Conservation (phyloP, 1,284 basidiomycete species). For the Cutaneotrichosporon sp. region DNA sequence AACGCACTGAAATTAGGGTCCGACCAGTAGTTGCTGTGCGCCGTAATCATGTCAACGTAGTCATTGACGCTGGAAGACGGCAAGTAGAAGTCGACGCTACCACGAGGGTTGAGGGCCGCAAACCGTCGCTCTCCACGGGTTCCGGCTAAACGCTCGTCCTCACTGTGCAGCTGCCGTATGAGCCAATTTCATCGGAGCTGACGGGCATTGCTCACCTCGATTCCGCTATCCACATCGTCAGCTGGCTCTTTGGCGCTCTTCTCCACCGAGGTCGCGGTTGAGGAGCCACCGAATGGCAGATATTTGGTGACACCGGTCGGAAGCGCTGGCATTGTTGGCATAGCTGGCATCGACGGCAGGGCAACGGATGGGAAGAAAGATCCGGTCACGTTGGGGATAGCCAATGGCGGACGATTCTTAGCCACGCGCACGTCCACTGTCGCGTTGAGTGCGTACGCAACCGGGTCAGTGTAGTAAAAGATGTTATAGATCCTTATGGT, state of each 20-base stretch:
- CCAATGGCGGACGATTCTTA: constrained; percentile 46
- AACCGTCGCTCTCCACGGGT: constrained; percentile 45
- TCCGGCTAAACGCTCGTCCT: constrained; percentile 20
- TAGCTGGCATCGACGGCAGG: constrained; percentile 35
- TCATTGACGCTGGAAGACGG: constrained; percentile 45
- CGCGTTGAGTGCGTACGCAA: constrained; percentile 50
- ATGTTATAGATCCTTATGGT: constrained; percentile 50
- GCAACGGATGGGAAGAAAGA: constrained; percentile 39
- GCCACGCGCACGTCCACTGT: constrained; percentile 44
- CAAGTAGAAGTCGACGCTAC: constrained; percentile 47
- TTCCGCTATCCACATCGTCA: constrained; percentile 37
- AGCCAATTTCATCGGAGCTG: neutral
- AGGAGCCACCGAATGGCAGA: constrained; percentile 27
- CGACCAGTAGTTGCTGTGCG: constrained; percentile 47
- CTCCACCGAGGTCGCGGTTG: neutral
- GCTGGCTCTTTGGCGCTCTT: constrained; percentile 10
- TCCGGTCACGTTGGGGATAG: constrained; percentile 50
- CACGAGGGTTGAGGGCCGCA: constrained; percentile 48
- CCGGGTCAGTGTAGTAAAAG: constrained; percentile 54
- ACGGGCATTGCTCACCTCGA: constrained; percentile 7
- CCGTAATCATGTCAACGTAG: constrained; percentile 46
- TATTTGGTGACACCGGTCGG: constrained; percentile 38
- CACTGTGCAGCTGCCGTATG: constrained; percentile 32
- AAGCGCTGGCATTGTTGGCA: constrained; percentile 23
- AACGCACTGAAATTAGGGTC: constrained; percentile 44